Base-by-base conservation (phyloP, 129 eudicot species). In the Scalesia atractyloides region DNA sequence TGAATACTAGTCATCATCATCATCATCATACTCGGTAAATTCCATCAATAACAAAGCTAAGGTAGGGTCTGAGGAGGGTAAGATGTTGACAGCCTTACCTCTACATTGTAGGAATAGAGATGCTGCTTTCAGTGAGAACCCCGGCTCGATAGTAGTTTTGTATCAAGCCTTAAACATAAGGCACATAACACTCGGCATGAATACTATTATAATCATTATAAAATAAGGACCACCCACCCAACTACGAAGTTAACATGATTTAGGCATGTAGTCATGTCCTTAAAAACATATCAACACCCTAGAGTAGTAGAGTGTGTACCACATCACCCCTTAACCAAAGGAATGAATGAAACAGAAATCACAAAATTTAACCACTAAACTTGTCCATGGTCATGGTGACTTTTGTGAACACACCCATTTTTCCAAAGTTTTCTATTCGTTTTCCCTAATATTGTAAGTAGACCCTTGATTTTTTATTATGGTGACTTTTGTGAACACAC, bases 211-310 rank as follows among this genome's bases (percentile, higher is more conserved):
- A 22, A 54, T 49, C 54, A 49, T 49, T 49, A 14, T n/a, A 14
- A 49, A 54, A 18, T 54, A 54, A 19, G 37, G 37, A 57, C 37
- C 37, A 57, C 63, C 63, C 63, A 57, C 36, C 37, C 37, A 57
- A 57, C 16, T 57, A 57, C 10, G 37, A 57, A 57, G 9, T 57
- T 22, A 57, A 57, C 63, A 57, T 11, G 63, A 22, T 20, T 19
- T 22, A 57, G n/a, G 34, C n/a, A 9, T 22, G 22, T 22, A 57
- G 24, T 22, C 63, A 9, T 20, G n/a, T 57, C 63, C 36, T 10
- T 57, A 20, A 57, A 15, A 34, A 57, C n/a, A 22, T 57, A 57
- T 54, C 61, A 54, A 54, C 30, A 54, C 14, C 60, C 60, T 19
- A 54, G 26, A 54, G 60, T 9, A 33, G 33, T 19, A 54, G 26